Evolutionary conservation across 2,329 filamentous ascomycete species (phyloP).

Genomic region (Fonsecaea multimorphosa): DNA sequence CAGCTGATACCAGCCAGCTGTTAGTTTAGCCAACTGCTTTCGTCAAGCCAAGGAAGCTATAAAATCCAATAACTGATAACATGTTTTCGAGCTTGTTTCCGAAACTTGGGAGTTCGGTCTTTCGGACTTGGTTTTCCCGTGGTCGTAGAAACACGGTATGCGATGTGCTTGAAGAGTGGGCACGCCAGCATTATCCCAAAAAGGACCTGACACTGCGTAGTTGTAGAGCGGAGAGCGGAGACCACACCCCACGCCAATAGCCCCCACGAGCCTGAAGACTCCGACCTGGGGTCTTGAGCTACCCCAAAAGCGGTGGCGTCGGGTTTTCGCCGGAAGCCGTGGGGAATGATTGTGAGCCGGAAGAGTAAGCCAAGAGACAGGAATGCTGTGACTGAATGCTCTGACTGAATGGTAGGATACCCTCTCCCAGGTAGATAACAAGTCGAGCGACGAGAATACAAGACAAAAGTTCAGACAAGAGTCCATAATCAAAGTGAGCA

Average conservation of each 20-base stretch:
- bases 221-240: neutral
- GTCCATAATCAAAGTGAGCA: neutral
- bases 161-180: neutral
- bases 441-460: conserved; percentile 1
- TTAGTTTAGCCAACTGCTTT: neutral
- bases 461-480: neutral
- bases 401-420: neutral
- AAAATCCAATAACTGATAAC: neutral
- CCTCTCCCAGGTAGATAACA: neutral
- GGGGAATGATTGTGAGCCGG: neutral
- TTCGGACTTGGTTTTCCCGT: neutral
- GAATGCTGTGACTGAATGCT: too few relatives aligned
- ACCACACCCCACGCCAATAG: neutral
- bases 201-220: neutral
- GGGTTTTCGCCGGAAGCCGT: conserved; percentile 7
- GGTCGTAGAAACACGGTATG: neutral
- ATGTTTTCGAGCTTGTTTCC: neutral
- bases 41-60: neutral
- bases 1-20: neutral
- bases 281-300: conserved; percentile 4
- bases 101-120: neutral
- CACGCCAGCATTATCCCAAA: neutral
- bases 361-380: neutral
- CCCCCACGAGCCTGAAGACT: conserved; percentile 15
- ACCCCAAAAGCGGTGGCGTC: neutral